Conservation (phyloP, 2,329 filamentous ascomycete genomes). For the Hysterium pulicare region DNA sequence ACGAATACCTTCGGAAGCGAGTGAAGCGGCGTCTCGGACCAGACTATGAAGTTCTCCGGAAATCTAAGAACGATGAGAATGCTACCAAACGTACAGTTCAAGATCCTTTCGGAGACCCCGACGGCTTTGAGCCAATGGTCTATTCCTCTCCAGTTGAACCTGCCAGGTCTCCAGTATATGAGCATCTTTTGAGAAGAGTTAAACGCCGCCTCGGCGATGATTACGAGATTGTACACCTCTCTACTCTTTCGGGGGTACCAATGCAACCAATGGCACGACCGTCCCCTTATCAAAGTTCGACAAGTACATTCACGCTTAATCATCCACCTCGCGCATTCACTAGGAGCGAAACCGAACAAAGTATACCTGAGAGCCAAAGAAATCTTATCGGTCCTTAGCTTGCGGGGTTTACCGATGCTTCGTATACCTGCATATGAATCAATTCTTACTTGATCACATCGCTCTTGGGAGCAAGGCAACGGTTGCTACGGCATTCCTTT, state of each 20-base stretch:
- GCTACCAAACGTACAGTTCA: neutral
- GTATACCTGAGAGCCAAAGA: too few relatives aligned
- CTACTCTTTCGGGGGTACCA: neutral
- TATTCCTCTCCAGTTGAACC: neutral
- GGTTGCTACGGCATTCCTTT: too few relatives aligned
- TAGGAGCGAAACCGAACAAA: too few relatives aligned
- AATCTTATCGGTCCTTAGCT: too few relatives aligned
- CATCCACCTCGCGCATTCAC: too few relatives aligned
- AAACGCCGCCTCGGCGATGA: neutral
- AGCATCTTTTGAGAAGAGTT: neutral
- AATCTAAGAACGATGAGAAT: neutral
- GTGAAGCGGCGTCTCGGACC: conserved; percentile 1
- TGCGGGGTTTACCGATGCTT: too few relatives aligned
- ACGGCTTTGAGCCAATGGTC: neutral
- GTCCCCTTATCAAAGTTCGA: neutral
- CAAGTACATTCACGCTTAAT: too few relatives aligned
- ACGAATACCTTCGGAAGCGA: neutral
- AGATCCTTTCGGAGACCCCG: neutral
- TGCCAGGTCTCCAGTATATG: neutral
- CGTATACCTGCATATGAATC: too few relatives aligned
- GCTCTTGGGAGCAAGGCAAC: too few relatives aligned
- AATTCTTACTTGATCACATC: too few relatives aligned
- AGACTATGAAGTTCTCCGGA: neutral
- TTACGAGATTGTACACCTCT: neutral
- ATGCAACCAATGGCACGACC: neutral